A percentile compares a stretch with the other conserved stretches of the same genome.
Conservation (phyloP, 148 eudicot species). For the Silene conica region DNA sequence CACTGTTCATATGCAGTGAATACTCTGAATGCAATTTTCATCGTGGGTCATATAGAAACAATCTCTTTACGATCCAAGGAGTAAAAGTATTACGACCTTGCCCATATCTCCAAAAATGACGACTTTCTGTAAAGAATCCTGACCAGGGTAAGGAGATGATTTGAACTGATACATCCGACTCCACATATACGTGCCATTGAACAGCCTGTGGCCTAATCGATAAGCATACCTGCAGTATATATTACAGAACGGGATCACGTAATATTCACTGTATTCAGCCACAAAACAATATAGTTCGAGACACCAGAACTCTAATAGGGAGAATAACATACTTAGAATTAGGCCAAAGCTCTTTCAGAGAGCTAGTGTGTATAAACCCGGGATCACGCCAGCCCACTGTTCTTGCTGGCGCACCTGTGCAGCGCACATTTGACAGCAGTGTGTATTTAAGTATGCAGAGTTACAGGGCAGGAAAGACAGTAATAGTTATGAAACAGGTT, state of each 20-base stretch:
- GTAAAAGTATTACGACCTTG: constrained; percentile 58
- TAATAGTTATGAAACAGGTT: not conserved
- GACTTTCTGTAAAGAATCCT: constrained; percentile 49
- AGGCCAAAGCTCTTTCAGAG: constrained; percentile 59
- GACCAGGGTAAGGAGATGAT: constrained; percentile 79
- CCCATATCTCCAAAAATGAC: constrained; percentile 82
- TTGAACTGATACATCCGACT: constrained; percentile 43
- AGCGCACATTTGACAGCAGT: constrained; percentile 4
- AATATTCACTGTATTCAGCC: too few species aligned
- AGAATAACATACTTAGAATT: constrained; percentile 36
- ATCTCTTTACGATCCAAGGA: too few species aligned
- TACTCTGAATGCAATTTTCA: too few species aligned
- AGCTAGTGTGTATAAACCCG: constrained; percentile 56
- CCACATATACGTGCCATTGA: constrained; percentile 51
- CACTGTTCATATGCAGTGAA: too few species aligned
- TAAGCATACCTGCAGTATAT: constrained; percentile 55
- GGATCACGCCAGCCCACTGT: constrained; percentile 78
- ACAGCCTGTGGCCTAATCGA: constrained; percentile 54
- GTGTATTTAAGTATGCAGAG: too few species aligned
- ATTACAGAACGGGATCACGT: not conserved
- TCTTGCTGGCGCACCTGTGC: constrained; percentile 55
- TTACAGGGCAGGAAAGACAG: too few species aligned
- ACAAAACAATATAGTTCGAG: not conserved
- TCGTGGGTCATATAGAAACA: too few species aligned
- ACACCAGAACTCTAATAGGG: not conserved